These are phyloP conservation scores for Zymoseptoria ardabiliae DNA, from an alignment of 2,329 filamentous ascomycete species.

Conservation along the genomic window DNA sequence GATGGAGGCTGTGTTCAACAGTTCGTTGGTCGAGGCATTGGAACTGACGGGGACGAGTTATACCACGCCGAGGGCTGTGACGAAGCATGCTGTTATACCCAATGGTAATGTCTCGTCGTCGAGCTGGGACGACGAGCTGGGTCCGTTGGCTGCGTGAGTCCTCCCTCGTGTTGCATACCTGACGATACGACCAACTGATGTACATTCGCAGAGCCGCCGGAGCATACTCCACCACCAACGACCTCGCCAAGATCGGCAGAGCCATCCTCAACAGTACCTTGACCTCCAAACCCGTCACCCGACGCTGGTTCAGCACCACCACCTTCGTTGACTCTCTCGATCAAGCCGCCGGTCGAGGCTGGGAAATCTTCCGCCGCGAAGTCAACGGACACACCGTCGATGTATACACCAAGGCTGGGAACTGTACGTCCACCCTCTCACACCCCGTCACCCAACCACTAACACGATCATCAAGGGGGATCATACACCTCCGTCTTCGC, in stretches of 20 bases:
- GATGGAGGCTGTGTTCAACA: conserved; percentile 7
- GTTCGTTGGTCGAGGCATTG: conserved; percentile 8
- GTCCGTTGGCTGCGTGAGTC: conserved; percentile 34
- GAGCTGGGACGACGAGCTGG: conserved; percentile 23
- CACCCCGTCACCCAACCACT: too few relatives aligned
- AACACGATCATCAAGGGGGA: conserved; percentile 22
- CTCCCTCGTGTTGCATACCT: conserved; percentile 36
- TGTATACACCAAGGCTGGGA: conserved; percentile 43
- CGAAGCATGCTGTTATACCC: conserved; percentile 9
- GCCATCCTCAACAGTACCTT: conserved; percentile 40
- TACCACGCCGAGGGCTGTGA: conserved; percentile 4
- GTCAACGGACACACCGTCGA: conserved; percentile 38
- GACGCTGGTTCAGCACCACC: conserved; percentile 40
- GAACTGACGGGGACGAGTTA: conserved; percentile 11
- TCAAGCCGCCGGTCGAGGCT: conserved; percentile 40
- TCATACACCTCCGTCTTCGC: conserved; percentile 23
- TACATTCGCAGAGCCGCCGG: conserved; percentile 5
- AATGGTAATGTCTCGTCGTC: conserved; percentile 6
- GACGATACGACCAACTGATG: conserved; percentile 7
- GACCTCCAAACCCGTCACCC: conserved; percentile 34
- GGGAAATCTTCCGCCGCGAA: conserved; percentile 42
- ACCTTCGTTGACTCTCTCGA: conserved; percentile 32
- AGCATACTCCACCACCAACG: conserved; percentile 14
- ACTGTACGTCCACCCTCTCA: neutral
- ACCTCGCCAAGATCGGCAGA: conserved; percentile 27